Evolutionary conservation across 495 filamentous ascomycete genomes (phyloP), one percentile per base, ranked within the genome.

Genomic region (Aspergillus indologenus): DNA sequence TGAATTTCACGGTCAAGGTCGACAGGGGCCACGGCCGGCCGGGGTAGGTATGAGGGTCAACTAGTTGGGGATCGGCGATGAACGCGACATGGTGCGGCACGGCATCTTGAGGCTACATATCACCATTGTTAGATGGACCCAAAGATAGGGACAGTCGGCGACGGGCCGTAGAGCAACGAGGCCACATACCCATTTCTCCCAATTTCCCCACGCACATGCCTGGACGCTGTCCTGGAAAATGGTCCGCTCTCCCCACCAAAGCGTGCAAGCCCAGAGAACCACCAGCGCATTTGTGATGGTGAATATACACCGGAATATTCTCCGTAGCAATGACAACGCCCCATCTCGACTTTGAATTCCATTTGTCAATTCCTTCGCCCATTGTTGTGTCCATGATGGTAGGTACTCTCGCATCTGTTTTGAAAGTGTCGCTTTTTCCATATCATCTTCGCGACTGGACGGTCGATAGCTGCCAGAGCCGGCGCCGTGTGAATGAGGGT

Each of bases 41-140:
- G 18, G 94, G 90, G 69, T 99, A 98, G 15, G 91, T 94, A 69
- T 99, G 94, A 26, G 93, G 90, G 73, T 99, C 95, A 65, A 96
- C 91, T 34, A 99, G 81, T 70, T 99, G 95, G n/a, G 95, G 95
- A 68, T 99, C 95, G 43, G 95, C 92, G 57, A 99, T 78, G 65
- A 99, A 87, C 53, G 88, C 83, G 56, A 97, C 79, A 68, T 88
- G 90, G 72, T 98, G 91, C 2, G 95, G 95, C 23, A 78, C 82
- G 19, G 91, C 90, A 60, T 76, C 83, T 61, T 77, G 67, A 58
- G 90, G 90, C 94, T 96, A 56, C 2, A 53, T 0, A 53, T 5
- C 47, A 58, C 54, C 14, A n/a, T n/a, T n/a, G n/a, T n/a, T 61
- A 43, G 17, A 53, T 59, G 60, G n/a, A 60, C 61, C 60, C 44